Evolutionary conservation across 495 filamentous ascomycete species (phyloP).

Genomic region (Choiromyces venosus): DNA sequence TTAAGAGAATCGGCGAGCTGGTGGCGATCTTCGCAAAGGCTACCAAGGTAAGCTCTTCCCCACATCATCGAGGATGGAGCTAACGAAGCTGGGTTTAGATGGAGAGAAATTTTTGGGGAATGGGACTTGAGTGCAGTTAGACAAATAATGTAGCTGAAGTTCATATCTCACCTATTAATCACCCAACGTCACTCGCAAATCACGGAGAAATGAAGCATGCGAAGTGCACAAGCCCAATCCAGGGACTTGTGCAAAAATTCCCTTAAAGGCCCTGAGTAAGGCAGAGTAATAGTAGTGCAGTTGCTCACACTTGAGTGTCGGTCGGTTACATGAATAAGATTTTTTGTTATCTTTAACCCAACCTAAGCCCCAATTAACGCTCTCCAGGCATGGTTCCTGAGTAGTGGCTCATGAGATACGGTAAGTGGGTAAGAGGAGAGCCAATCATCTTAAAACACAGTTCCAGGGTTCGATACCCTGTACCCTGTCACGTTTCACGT

Average conservation of each 20-base stretch:
- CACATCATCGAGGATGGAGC: neutral
- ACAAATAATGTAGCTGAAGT: neutral
- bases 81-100: neutral
- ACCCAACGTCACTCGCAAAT: neutral
- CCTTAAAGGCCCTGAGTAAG: neutral
- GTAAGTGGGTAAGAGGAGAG: no score
- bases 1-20: conserved; percentile 66
- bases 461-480: no score
- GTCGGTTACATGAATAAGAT: neutral
- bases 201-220: neutral
- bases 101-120: neutral
- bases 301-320: neutral
- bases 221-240: neutral
- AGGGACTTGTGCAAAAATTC: neutral
- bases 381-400: neutral
- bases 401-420: no score
- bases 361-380: neutral
- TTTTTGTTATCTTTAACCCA: neutral
- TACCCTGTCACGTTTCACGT: no score
- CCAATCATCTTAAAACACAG: no score
- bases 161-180: neutral
- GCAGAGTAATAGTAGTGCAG: neutral
- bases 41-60: conserved; percentile 56
- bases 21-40: conserved; percentile 77
- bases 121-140: neutral